Base-by-base conservation (phyloP, 1,284 basidiomycete species). In the Cutaneotrichosporon curvatum region DNA sequence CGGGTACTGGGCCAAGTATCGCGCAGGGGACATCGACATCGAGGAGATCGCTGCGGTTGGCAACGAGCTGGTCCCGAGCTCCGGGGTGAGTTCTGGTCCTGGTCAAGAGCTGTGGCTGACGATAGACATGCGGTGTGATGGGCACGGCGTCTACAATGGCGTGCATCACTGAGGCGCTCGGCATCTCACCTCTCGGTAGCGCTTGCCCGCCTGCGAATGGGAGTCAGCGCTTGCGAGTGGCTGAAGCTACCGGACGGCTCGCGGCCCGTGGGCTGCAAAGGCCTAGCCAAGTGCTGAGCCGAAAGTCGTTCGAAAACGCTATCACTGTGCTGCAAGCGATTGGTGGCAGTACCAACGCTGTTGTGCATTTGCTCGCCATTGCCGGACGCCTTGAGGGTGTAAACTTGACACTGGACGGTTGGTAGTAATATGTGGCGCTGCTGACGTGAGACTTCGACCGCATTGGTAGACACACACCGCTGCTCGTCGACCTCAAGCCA, bases 401-500 rank as follows among this genome's bases (percentile, higher is more conserved):
- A 12, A 51, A 72, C 8, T 52, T 75, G 11, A 68, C 66, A 8
- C 66, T 74, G 21, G 70, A 73, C 39, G 73, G 56, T 58, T 23
- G 16, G 56, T 22, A 8, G 14, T 4, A 8, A 11, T 11, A 7
- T 15, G 18, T 1, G 3, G 21, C 23, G 5, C 10, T 23, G 37
- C 41, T 47, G 37, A 43, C 32, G 7, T 28, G 18, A 56, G 60
- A 75, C 55, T 66, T 74, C 48, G 67, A 73, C 42, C 44, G 54
- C 3, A 68, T 74, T 38, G 72, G 71, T 1, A 51, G 67, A 28
- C 56, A 58, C 48, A 72, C 71, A 2, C 74, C 74, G 1, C 53
- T 74, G 31, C 53, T 75, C 8, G 68, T 72, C 16, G 70, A 75
- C 48, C 59, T 75, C 35, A 74, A 75, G 56, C 74, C 74, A 0